These are phyloP conservation scores for Lichtheimia ornata DNA, from an alignment of 371 early-diverging fungal species.

Conservation along the genomic window DNA sequence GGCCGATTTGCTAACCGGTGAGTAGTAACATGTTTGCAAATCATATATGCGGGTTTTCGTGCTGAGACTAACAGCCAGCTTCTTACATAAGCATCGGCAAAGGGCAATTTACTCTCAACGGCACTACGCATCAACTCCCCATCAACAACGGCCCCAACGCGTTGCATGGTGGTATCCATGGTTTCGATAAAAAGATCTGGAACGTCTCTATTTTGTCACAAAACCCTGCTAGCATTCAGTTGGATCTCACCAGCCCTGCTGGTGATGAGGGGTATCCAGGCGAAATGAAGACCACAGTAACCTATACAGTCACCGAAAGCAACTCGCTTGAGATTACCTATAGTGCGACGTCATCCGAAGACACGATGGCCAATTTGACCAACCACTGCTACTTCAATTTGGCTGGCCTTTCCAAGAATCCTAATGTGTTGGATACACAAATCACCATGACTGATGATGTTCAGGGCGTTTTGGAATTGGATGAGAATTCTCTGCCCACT, in stretches of 20 bases:
- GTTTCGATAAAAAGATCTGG: constrained; percentile 50
- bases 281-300: constrained; percentile 33
- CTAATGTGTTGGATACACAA: constrained; percentile 49
- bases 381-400: constrained; percentile 53
- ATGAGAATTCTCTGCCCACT: constrained; percentile 64
- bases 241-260: constrained; percentile 46
- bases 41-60: not conserved
- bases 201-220: constrained; percentile 38
- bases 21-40: not conserved
- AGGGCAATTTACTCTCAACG: constrained; percentile 46
- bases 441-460: constrained; percentile 51
- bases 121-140: constrained; percentile 28
- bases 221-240: constrained; percentile 39
- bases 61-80: not conserved
- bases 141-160: constrained; percentile 47
- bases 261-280: constrained; percentile 55
- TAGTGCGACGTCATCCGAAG: constrained; percentile 35
- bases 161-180: constrained; percentile 49
- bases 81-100: constrained; percentile 33
- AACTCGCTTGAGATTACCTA: constrained; percentile 37
- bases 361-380: constrained; percentile 38
- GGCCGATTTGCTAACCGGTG: constrained; percentile 56
- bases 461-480: constrained; percentile 54
- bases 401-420: constrained; percentile 48
- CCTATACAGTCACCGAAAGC: constrained; percentile 44